Evolutionary conservation across 352 stramenopile species (phyloP), one percentile per base, ranked within the genome.

Genomic region (Aphanomyces stellatus): DNA sequence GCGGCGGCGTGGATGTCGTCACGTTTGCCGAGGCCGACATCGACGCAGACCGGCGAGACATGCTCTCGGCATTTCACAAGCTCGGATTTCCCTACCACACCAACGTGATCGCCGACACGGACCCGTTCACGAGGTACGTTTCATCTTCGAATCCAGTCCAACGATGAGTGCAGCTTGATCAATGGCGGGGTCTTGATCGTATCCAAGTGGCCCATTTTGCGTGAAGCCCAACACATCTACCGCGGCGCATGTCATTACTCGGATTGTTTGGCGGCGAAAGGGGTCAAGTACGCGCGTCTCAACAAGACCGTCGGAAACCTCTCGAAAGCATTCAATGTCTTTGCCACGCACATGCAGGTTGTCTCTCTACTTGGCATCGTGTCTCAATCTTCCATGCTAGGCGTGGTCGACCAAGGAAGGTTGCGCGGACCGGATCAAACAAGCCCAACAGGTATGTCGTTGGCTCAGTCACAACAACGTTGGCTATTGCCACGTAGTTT

Each of bases 321-420:
- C 2, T 81, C 72, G 57, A 93, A 93, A 67, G 75, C 90, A 7
- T 91, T 91, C 56, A 93, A 93, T 62, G 77, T 93, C 13, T 93
- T 91, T 69, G 82, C 81, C 24, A 91, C 85, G 30, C 85, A 93
- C 71, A 90, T 93, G 81, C 85, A 93, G 76, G 80, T 85, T 48
- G 5, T 1, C 5, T 65, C 28, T 13, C 22, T 28, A 7, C 6
- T 33, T 27, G 1, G 10, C n/a, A 34, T 40, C 25, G 48, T 19
- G 1, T 17, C 25, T 30, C 42, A 0, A 22, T 15, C 28, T 51
- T 4, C 0, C 34, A 8, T 40, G n/a, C 2, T 28, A 88, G 80
- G 85, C 85, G 6, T 93, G 85, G 85, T 93, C 85, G 15, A 91
- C 85, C 0, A 62, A 72, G n/a, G 61, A 85, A 62, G 85, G 81